Evolutionary conservation across 495 filamentous ascomycete genomes (phyloP), one percentile per base, ranked within the genome.

Genomic region (Aspergillus nanangensis): DNA sequence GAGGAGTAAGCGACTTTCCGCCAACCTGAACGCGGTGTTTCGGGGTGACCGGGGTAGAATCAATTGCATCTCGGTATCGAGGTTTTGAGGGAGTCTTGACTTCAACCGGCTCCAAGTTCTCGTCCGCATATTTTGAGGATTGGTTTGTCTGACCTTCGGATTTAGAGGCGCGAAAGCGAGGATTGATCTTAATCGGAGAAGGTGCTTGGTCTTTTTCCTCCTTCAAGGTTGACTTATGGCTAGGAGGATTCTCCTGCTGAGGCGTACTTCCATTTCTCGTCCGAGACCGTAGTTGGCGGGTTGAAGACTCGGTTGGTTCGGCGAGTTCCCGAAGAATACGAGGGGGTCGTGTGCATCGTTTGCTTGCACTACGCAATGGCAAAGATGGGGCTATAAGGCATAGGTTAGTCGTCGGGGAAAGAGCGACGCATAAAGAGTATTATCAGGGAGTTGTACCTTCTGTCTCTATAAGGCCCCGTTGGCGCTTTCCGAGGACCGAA

Each of bases 401-500:
- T 31, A 23, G 35, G 47, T 42, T 32, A 44, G 13, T 36, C 9
- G 20, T n/a, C n/a, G n/a, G n/a, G 33, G 15, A 36, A 9, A 5
- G n/a, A 18, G 18, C 18, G 8, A 34, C 10, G 8, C n/a, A 43
- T 18, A 11, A 5, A 43, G 19, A 31, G 29, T 1, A 7, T 20
- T n/a, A 38, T 24, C 33, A 27, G 11, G 27, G n/a, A 27, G 22
- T 23, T 22, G 58, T 84, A 88, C 87, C 81, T 64, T 71, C 66
- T 41, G 54, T 32, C 35, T 55, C 73, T 55, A 58, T 63, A 52
- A 51, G 70, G 67, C 60, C 67, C 65, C 72, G 82, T 72, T 62
- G 77, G 77, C 88, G 81, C 79, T 94, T 90, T 61, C 86, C 84
- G 41, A 89, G 70, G 40, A 83, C 75, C 44, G 79, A 74, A 51